A percentile compares a stretch with the other conserved stretches of the same genome.
These are phyloP conservation scores for Coemansia sp. DNA, from an alignment of 192 early-diverging fungal species.

Conservation along the genomic window DNA sequence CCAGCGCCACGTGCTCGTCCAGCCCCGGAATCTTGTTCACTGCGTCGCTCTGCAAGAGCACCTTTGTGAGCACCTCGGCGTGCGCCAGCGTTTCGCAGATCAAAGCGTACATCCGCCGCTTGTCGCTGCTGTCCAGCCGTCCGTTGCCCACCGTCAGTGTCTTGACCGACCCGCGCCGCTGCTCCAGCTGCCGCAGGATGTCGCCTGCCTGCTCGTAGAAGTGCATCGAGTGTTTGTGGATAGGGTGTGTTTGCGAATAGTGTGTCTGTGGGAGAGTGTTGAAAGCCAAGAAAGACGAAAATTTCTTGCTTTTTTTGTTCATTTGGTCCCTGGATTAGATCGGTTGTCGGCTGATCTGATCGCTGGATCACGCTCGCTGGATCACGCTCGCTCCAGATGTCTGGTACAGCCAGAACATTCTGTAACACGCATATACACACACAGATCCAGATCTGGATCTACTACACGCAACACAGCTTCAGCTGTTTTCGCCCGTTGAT, in stretches of 20 bases:
- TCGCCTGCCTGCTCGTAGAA: conserved; percentile 74
- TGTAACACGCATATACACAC: too few species aligned
- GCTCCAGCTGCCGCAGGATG: conserved; percentile 69
- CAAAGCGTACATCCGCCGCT: conserved; percentile 85
- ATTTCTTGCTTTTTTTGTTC: too few species aligned
- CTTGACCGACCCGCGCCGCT: conserved; percentile 76
- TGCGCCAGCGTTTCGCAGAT: conserved; percentile 90
- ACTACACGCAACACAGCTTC: too few species aligned
- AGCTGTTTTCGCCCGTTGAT: too few species aligned
- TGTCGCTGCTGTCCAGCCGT: conserved; percentile 58
- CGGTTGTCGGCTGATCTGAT: too few species aligned
- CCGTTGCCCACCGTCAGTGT: conserved; percentile 66
- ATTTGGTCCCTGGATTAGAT: not conserved
- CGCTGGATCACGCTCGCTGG: too few species aligned
- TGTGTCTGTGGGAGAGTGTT: not conserved
- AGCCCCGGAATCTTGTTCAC: conserved; percentile 27
- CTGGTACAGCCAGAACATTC: too few species aligned
- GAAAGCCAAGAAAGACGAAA: not conserved
- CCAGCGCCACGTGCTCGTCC: conserved; percentile 53
- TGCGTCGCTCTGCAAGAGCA: conserved; percentile 22
- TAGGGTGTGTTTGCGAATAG: too few species aligned
- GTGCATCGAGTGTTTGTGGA: not conserved
- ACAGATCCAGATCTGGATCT: too few species aligned
- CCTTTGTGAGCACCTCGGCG: conserved; percentile 22
- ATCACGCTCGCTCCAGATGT: too few species aligned